Evolutionary conservation across 495 filamentous ascomycete genomes (phyloP), one percentile per base, ranked within the genome.

Genomic region (Penicillium canariense): DNA sequence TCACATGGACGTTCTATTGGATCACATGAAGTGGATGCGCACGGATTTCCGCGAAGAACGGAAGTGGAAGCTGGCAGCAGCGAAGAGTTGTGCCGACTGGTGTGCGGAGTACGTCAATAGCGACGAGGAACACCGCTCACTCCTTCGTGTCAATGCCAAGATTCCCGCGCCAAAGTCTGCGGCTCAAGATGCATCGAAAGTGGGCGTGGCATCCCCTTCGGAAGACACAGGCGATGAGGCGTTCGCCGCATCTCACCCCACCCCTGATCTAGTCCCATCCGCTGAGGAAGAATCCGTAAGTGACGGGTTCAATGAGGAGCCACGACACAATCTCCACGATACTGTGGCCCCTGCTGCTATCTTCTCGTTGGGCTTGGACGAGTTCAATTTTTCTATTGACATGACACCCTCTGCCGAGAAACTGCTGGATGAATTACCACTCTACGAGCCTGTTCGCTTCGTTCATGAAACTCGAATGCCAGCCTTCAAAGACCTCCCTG

Each of bases 21-120:
- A 90, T 57, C 90, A 98, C 71, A 88, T 92, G 82, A 96, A 90
- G 69, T 97, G 94, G 95, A 90, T 98, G 85, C 82, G 90, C 32
- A 96, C 90, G 2, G 94, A 98, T 73, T 97, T 97, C 62, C 80
- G 87, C 27, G 89, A 96, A 71, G 94, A 98, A 68, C 75, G 89
- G 25, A 96, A 95, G 67, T 96, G 90, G 90, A 97, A 97, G 68
- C 84, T 85, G 55, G 84, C 88, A 44, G 81, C 87, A 35, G 91
- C 91, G 2, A 83, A 82, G 48, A 86, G 85, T 47, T 77, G 91
- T 38, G 91, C 91, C 3, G 75, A 85, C 52, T 85, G 84, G 65
- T 97, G 92, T 70, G 87, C 87, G 1, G 86, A 91, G 60, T 97
- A 87, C 80, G 80, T 90, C 32, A 77, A 80, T 42, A 81, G 84